Evolutionary conservation across 805 yeast species (phyloP), one percentile per base, ranked within the genome.

Genomic region (Sugiyamaella floridensis): DNA sequence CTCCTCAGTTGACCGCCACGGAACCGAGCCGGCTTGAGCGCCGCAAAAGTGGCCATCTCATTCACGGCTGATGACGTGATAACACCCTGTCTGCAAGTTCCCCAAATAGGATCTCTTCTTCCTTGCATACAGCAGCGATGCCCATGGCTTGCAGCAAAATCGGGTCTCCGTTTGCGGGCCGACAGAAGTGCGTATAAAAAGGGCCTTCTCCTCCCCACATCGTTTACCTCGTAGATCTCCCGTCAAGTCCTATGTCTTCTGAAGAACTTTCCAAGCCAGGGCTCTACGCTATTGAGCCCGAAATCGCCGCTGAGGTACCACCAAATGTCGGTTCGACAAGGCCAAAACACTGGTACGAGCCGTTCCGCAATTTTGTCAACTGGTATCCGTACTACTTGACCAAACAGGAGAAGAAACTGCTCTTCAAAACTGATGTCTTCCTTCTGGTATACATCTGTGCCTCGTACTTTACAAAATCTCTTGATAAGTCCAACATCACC

Each of bases 401-500:
- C 15, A 47, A 52, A 22, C 58, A 57, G 2, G 69, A 67, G 56
- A 66, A 63, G 54, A 58, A 59, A 47, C 56, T 70, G 15, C 51
- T 70, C 34, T 53, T 70, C 54, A 71, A 71, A 51, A 57, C 70
- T 3, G 74, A 70, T 51, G 57, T 63, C 51, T 51, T 65, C 29
- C 49, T 70, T 14, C 60, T 70, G 40, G 53, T 62, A 2, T 70
- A 67, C 45, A 61, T 66, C n/a, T 67, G 71, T 50, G 48, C 63
- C 19, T 67, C 75, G 6, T 72, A 68, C 60, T 73, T 73, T 62
- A 71, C 73, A 47, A 81, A 80, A 57, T 76, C 78, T 54, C 63
- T 81, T 40, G 85, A 81, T 62, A 70, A 77, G 48, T 63, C 74
- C 42, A 77, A 77, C 53, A 58, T 78, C 52, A 63, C 73, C 20